Base-by-base conservation (phyloP, 768 basidiomycete species). In the Boletellus ananas region DNA sequence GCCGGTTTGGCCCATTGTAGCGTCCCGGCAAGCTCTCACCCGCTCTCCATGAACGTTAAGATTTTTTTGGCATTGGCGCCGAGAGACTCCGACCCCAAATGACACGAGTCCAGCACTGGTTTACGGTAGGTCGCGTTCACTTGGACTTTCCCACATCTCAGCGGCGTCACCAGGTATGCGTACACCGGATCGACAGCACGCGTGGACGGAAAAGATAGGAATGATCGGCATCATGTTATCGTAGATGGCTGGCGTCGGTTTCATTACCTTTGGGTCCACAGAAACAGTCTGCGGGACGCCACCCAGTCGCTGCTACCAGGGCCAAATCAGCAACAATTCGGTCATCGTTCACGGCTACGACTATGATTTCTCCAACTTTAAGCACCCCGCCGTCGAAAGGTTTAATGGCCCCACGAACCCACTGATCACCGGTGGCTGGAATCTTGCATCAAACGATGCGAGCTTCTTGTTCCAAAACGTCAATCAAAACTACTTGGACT, bases 161-260 rank as follows among this genome's bases (percentile, higher is more conserved):
- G 36, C 14, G 12, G 38, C 48, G 34, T 42, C 42, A 45, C 25
- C 52, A 94, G 92, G 94, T 47, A 87, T 96, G 57, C 79, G 80
- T 47, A 94, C 86, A 25, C 87, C 91, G 1, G 96, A 99, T 56
- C 88, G 87, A 58, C 94, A 96, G 67, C 83, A 92, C 43, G 96
- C 96, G 37, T 99, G 94, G 94, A 79, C 95, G 55, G 96, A 99
- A 72, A 99, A 99, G 74, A 92, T 97, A 70, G 96, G 95, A 8
- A 79, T 99, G 21, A 74, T 99, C 43, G 74, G 77, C 56, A 76
- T 97, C 68, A 91, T 95, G 62, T 65, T 79, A 14, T 5, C 69
- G n/a, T 79, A 94, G 55, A 96, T 98, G 94, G 88, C 90, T 16
- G 81, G 75, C 46, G 96, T 99, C 61, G 96, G 94, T 63, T 99